Evolutionary conservation across 805 yeast species (phyloP).

Genomic region (Priceomyces melissophilus): DNA sequence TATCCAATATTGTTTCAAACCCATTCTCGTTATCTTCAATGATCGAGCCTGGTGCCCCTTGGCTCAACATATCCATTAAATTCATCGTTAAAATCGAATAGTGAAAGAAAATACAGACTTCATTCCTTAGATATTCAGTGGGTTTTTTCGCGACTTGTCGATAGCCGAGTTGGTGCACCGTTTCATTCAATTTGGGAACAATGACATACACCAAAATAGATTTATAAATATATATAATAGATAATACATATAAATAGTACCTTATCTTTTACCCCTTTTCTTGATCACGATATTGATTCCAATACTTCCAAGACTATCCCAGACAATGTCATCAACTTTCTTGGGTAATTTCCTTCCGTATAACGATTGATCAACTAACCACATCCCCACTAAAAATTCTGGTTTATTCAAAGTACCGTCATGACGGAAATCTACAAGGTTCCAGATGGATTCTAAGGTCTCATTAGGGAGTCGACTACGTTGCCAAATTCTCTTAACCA

Average conservation of each 20-base stretch:
- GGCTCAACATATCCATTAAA: constrained; percentile 37
- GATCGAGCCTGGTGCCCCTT: constrained; percentile 24
- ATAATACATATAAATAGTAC: not conserved
- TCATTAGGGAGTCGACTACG: constrained; percentile 71
- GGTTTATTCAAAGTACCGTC: constrained; percentile 77
- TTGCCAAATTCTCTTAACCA: constrained; percentile 77
- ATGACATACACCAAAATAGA: too few relatives aligned
- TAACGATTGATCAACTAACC: constrained; percentile 94
- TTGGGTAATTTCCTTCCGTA: constrained; percentile 90
- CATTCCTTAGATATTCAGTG: too few relatives aligned
- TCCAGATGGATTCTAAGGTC: constrained; percentile 58
- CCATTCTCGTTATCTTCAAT: constrained; percentile 11
- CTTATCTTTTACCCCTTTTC: constrained; percentile 24
- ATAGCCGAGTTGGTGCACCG: too few relatives aligned
- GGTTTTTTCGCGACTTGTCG: too few relatives aligned
- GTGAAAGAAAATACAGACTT: too few relatives aligned
- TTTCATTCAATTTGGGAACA: too few relatives aligned
- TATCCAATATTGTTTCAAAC: constrained; percentile 1
- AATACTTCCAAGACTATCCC: constrained; percentile 69
- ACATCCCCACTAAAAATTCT: constrained; percentile 93
- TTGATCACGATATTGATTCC: constrained; percentile 40
- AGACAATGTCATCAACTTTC: constrained; percentile 60
- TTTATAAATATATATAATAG: not conserved
- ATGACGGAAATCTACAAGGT: constrained; percentile 58
- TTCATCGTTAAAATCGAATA: constrained; percentile 22